phyloP scores from a whole-genome alignment of 2,329 filamentous ascomycete genomes.

The Aaosphaeria pasadenensis region DNA sequence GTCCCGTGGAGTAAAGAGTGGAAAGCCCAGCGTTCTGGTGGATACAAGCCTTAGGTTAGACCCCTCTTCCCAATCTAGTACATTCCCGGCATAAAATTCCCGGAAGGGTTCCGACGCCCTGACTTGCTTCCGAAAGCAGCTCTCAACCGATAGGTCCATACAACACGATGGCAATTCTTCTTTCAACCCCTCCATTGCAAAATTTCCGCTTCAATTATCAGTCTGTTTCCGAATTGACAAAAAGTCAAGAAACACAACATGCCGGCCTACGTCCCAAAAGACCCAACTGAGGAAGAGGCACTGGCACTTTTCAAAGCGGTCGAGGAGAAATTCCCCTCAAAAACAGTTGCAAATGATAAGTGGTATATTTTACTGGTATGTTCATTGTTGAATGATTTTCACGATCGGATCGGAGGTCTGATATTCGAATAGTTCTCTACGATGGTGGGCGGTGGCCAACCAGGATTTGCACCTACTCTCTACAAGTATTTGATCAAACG shows the following conservation, averaged over 20 bases:
- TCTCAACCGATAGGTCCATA: background rate
- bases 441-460: constrained; percentile 51
- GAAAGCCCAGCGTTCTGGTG: too few relatives aligned
- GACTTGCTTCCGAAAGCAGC: too few relatives aligned
- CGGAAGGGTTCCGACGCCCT: too few relatives aligned
- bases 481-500: constrained; percentile 56
- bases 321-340: constrained; percentile 44
- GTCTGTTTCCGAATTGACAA: background rate
- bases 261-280: constrained; percentile 12
- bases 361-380: constrained; percentile 47
- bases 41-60: too few relatives aligned
- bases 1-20: too few relatives aligned
- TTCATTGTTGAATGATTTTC: background rate
- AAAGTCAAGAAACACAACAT: constrained; percentile 5
- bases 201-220: background rate
- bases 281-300: constrained; percentile 40
- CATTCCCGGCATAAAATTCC: too few relatives aligned
- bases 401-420: too few relatives aligned
- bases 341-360: constrained; percentile 41
- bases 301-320: constrained; percentile 41
- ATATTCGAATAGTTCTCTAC: constrained; percentile 31
- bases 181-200: background rate
- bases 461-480: constrained; percentile 51
- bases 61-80: too few relatives aligned
- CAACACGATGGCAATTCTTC: constrained; percentile 1